Base-by-base conservation (phyloP, 2,329 filamentous ascomycete species). In the Onygena corvina region DNA sequence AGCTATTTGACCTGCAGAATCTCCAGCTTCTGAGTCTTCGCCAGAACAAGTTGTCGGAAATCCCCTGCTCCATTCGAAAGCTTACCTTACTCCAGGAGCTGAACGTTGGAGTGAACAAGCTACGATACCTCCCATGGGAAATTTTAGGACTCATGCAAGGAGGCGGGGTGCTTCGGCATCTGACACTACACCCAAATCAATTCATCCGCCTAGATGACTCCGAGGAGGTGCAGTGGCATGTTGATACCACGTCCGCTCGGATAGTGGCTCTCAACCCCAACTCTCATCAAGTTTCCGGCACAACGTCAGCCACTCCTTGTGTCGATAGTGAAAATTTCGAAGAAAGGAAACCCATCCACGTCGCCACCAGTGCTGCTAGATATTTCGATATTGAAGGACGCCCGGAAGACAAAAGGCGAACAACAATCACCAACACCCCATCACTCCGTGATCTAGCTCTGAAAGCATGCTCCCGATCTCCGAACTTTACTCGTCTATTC, bases 21-120 rank as follows among this genome's bases (percentile, higher is more conserved):
- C 58, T 73, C 12, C 65, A 63, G 25, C 64, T 71, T 2, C 62
- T 73, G 7, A 72, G 69, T 55, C 53, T 73, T 42, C 68, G 71
- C 2, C 66, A 68, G 46, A 73, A 73, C 58, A 64, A 69, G 42
- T 59, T 73, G 4, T 61, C 58, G 0, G 61, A 65, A 20, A 61
- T 73, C 18, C 69, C 69, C 1, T 54, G 63, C 7, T 60, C 64
- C 0, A 71, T 73, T 30, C 56, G 64, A 42, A 66, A 61, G 45
- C 56, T 73, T 47, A 65, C 58, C 6, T 63, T 63, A 38, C 58
- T 74, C 34, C 63, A 68, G 57, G 65, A 67, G 21, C 55, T 73
- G n/a, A 73, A 72, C 31, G 53, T 73, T 20, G 64, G 67, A 1
- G 64, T 66, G 25, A 74, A 73, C 51, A 58, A 64, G 25, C 58